Evolutionary conservation across 2,329 filamentous ascomycete genomes (phyloP), one percentile per base, ranked within the genome.

Genomic region (Cladophialophora exuberans): DNA sequence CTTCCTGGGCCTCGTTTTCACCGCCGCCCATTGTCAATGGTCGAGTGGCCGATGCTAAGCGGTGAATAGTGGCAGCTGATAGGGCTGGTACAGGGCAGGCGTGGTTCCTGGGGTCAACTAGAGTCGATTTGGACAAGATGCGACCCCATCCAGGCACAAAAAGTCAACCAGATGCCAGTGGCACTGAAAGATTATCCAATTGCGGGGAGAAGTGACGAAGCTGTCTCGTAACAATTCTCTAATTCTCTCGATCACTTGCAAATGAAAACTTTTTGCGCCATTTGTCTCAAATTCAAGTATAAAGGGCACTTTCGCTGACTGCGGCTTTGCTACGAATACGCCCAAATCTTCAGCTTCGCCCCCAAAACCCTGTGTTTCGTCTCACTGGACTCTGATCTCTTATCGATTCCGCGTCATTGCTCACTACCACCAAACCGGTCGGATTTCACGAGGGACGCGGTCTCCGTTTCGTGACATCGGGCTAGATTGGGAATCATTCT

Each of bases 131-230:
- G 47, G 51, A 47, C 38, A 43, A 47, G 31, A 22, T 30, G 22
- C 23, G 11, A 17, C 15, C n/a, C 17, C 36, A 30, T 51, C 48
- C 48, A 35, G 18, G 9, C 18, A 42, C n/a, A n/a, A n/a, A n/a
- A n/a, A n/a, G n/a, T n/a, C n/a, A n/a, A n/a, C n/a, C n/a, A n/a
- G n/a, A n/a, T n/a, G n/a, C n/a, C n/a, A n/a, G n/a, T n/a, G 22
- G 18, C 4, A 25, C 22, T n/a, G 39, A n/a, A n/a, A 18, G 22
- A 18, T 31, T 36, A 46, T 56, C 56, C 52, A 56, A 56, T 59
- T 59, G 56, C 52, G 52, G 56, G 56, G 56, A 52, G 35, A 31
- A 23, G 26, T 41, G 48, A 31, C 48, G 48, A 58, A 41, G 52
- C 25, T 33, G 17, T 54, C 42, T 33, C 41, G 46, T 54, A 58